Conservation (phyloP, 2,329 filamentous ascomycete species). For the Orbilia javanica region DNA sequence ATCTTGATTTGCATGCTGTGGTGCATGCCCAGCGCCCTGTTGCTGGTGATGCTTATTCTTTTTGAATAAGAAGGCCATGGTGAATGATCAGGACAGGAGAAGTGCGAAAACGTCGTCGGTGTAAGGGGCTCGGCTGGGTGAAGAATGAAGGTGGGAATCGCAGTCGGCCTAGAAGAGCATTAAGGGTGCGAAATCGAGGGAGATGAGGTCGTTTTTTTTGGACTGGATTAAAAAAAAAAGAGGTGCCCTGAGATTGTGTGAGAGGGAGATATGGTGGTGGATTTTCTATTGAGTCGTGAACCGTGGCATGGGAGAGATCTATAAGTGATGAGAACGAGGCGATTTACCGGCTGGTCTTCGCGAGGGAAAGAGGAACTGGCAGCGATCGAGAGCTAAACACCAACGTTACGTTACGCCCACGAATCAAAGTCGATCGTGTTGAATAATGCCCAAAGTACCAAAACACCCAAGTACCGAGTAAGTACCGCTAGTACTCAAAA, state of each 20-base stretch:
- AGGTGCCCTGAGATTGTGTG: too few relatives aligned
- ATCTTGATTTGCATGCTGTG: constrained; percentile 50
- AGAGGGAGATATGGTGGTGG: neutral
- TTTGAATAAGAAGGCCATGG: constrained; percentile 57
- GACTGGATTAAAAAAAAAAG: too few relatives aligned
- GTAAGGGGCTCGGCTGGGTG: constrained; percentile 25
- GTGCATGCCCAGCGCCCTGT: constrained; percentile 15
- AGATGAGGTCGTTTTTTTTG: neutral
- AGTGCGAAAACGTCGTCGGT: constrained; percentile 16
- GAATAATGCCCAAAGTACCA: neutral
- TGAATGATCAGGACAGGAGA: constrained; percentile 1
- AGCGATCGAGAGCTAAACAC: constrained; percentile 5
- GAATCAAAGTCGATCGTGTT: neutral
- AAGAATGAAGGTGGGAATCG: neutral
- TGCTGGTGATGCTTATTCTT: constrained; percentile 57
- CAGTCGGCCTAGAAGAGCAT: constrained; percentile 2
- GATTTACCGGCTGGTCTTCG: constrained; percentile 1
- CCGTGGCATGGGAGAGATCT: constrained; percentile 21
- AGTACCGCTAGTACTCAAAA: too few relatives aligned
- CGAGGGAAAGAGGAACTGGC: neutral
- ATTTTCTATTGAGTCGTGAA: constrained; percentile 36
- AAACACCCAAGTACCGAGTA: neutral
- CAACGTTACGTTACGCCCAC: neutral
- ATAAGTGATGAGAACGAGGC: constrained; percentile 4
- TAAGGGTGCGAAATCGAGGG: neutral